Percentiles rank a stretch among this genome's conserved stretches.
phyloP scores from a whole-genome alignment of 371 early-diverging fungal genomes.

The Rhizopus microsporus region DNA sequence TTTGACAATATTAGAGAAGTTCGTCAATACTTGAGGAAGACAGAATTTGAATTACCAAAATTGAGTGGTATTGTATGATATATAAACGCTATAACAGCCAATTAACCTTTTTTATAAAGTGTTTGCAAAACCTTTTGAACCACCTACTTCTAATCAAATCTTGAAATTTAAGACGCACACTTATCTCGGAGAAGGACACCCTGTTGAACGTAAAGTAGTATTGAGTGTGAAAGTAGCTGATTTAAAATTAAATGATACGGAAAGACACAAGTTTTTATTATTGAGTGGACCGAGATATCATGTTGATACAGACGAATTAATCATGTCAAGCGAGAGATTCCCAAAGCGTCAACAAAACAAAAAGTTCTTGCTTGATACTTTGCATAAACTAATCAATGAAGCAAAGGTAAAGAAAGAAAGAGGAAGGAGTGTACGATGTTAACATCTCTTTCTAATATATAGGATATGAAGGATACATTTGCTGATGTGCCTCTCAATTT shows the following conservation, averaged over 20 bases:
- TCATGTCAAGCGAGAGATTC: slow-evolving; percentile 65
- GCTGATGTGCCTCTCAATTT: slow-evolving; percentile 64
- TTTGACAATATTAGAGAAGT: slow-evolving; percentile 62
- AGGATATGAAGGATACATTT: slow-evolving; percentile 55
- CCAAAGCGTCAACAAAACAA: slow-evolving; percentile 69
- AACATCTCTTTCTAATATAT: background rate
- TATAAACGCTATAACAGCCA: background rate
- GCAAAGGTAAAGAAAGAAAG: slow-evolving; percentile 47
- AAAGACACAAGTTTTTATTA: slow-evolving; percentile 63
- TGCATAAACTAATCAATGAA: slow-evolving; percentile 57
- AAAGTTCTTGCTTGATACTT: slow-evolving; percentile 60
- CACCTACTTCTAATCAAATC: slow-evolving; percentile 55
- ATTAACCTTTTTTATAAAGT: slow-evolving; percentile 32
- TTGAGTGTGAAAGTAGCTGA: slow-evolving; percentile 56
- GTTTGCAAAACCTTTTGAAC: slow-evolving; percentile 59
- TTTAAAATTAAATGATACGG: slow-evolving; percentile 47
- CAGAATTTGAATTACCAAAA: slow-evolving; percentile 66
- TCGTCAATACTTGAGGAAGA: slow-evolving; percentile 65
- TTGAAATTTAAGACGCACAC: slow-evolving; percentile 59
- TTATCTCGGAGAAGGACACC: slow-evolving; percentile 66
- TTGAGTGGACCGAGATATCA: slow-evolving; percentile 64
- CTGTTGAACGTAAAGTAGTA: slow-evolving; percentile 62
- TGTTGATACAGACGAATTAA: slow-evolving; percentile 53
- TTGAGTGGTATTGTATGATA: slow-evolving; percentile 51
- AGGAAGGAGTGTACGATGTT: background rate